Evolutionary conservation across 192 early-diverging fungal species (phyloP).

Genomic region (Coemansia sp.): DNA sequence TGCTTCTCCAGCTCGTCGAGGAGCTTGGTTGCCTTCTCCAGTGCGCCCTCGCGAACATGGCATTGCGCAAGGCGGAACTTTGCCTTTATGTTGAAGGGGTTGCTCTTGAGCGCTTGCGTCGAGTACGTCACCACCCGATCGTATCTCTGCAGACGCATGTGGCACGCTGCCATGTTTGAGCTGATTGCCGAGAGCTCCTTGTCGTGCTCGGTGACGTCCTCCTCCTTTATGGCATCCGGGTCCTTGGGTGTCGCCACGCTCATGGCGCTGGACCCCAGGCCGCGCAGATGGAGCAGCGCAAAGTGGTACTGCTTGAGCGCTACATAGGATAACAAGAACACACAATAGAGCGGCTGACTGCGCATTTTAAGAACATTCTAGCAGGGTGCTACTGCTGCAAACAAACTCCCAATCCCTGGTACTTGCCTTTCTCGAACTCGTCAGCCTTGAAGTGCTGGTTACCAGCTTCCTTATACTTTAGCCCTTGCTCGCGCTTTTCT

Average conservation of each 20-base stretch:
- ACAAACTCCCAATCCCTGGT: not conserved
- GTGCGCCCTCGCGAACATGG: conserved; percentile 33
- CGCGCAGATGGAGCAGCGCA: conserved; percentile 40
- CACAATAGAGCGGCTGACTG: not conserved
- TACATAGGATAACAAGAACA: conserved; percentile 9
- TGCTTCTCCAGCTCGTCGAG: conserved; percentile 46
- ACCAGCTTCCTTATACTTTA: conserved; percentile 35
- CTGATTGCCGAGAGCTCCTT: conserved; percentile 38
- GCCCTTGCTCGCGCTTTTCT: conserved; percentile 28
- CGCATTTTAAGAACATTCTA: not conserved
- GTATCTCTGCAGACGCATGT: conserved; percentile 25
- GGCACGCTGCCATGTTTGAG: conserved; percentile 52
- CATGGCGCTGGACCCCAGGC: conserved; percentile 31
- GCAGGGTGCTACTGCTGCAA: not conserved
- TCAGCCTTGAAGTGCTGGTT: conserved; percentile 34
- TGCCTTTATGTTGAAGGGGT: conserved; percentile 52
- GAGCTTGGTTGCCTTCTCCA: conserved; percentile 32
- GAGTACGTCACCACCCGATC: conserved; percentile 30
- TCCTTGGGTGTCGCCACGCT: conserved; percentile 16
- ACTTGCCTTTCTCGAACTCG: conserved; percentile 26
- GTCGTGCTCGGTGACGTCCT: conserved; percentile 37
- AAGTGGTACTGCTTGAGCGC: conserved; percentile 43
- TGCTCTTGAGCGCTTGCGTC: conserved; percentile 30
- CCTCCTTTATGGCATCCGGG: conserved; percentile 27
- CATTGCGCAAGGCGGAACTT: conserved; percentile 51